Base-by-base conservation (phyloP, 1,284 basidiomycete genomes). In the Austroboletus novae-zelandiae region DNA sequence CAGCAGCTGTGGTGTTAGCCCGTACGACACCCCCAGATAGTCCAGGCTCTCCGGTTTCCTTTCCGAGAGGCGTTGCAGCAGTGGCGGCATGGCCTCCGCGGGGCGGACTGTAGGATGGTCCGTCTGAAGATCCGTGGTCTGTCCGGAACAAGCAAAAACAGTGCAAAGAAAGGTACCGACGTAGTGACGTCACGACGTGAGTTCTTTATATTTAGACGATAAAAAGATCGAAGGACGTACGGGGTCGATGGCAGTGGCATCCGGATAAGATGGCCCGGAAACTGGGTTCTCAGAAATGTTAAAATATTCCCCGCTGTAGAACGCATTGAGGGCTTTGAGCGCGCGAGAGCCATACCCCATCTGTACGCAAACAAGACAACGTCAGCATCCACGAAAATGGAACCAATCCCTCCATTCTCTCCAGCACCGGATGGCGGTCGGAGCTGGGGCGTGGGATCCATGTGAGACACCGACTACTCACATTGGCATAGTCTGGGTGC, bases 271-370 rank as follows among this genome's bases (percentile, higher is more conserved):
- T 34, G 77, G 76, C 53, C 85, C 81, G 9, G 56, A 34, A 15
- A 47, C 45, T 39, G 70, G 71, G 39, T 73, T 73, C 66, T 96
- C 94, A 62, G 93, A 86, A n/a, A 97, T 71, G 61, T 89, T 91
- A 70, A 94, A 89, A 61, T 94, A 85, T 68, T 98, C 91, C 30
- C 95, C 96, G 54, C 84, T 89, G 72, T 96, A 99, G 72, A 94
- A 99, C 10, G 86, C 79, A 62, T 94, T 91, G 45, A 99, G 75
- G 0, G 87, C 86, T 61, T 95, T 80, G 44, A 99, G 71, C 0
- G 96, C 94, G 37, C 94, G 81, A n/a, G 89, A 84, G 13, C 97
- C 97, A 65, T 99, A 99, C 5, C 97, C 97, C 95, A 98, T 98
- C 87, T 94, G 65, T 23, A 39, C 15, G 32, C 15, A n/a, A 36